Evolutionary conservation across 1,139 yeast species (phyloP).

Genomic region (Saccharomyces hybrid): DNA sequence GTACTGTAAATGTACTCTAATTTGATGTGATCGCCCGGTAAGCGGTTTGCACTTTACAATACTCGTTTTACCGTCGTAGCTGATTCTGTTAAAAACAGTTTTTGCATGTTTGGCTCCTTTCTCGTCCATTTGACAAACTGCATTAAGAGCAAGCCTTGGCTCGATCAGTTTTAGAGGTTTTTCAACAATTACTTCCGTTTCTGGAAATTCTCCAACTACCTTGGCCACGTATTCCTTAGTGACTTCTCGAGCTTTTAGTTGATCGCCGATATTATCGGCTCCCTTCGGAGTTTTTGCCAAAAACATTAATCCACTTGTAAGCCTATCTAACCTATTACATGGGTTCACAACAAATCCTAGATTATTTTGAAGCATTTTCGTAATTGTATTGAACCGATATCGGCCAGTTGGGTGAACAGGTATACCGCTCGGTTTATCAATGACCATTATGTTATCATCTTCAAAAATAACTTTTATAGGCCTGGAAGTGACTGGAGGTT

Average conservation of each 20-base stretch:
- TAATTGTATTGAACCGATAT: constrained; percentile 76
- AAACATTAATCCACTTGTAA: constrained; percentile 93
- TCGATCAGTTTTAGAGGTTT: constrained; percentile 65
- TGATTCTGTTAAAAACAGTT: constrained; percentile 37
- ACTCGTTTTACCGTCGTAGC: constrained; percentile 45
- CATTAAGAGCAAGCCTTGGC: constrained; percentile 71
- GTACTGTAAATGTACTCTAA: constrained; percentile 82
- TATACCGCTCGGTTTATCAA: constrained; percentile 90
- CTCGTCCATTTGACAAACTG: constrained; percentile 41
- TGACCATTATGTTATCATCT: constrained; percentile 70
- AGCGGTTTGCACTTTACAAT: constrained; percentile 76
- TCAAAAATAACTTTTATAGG: constrained; percentile 68
- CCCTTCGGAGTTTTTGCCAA: constrained; percentile 76
- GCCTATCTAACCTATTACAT: constrained; percentile 81
- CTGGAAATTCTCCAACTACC: constrained; percentile 79
- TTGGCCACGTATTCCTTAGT: constrained; percentile 79
- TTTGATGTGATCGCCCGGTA: constrained; percentile 94
- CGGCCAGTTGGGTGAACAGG: constrained; percentile 98
- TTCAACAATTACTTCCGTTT: constrained; percentile 46
- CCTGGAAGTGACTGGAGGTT: constrained; percentile 75
- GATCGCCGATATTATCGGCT: constrained; percentile 69
- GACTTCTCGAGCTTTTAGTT: constrained; percentile 68
- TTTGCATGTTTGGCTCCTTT: constrained; percentile 57
- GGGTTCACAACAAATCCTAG: constrained; percentile 64
- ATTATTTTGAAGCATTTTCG: constrained; percentile 71